Evolutionary conservation across 177 flowering plant species (phyloP), one percentile per base, ranked within the genome.

Genomic region (Vitis hybrid): DNA sequence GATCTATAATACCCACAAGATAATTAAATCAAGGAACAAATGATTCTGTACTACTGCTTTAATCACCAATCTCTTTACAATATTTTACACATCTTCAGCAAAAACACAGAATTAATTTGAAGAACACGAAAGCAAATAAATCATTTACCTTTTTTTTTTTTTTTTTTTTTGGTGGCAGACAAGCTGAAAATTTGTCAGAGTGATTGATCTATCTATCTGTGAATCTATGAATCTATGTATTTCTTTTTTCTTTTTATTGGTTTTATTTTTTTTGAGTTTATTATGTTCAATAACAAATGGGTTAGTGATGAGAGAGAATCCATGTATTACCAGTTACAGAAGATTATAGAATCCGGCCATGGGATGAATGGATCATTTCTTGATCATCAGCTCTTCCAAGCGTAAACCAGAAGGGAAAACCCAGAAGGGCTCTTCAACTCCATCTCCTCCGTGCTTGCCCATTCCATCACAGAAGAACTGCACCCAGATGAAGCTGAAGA

Each of bases 391-490:
- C 72, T 81, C 75, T 74, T 90, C 92, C 96, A 88, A 66, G 94
- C 94, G 70, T 92, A 89, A 60, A 92, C 85, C 51, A 89, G 73
- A 68, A 92, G 66, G 27, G 94, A 88, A 76, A 90, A 92, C 7
- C 90, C 96, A 70, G 68, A 52, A 6, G 81, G 82, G 6, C 78
- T 70, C 56, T 75, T 77, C 65, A 87, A 61, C 68, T 88, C 91
- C 21, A 48, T 78, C 57, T 90, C 92, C 74, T 90, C 96, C 72
- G 62, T 62, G 72, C 84, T 89, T 0, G 85, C 86, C 97, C 97
- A 92, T 30, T 92, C 94, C 88, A 91, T 71, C 11, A 92, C 91
- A 0, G 95, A 89, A 3, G 88, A 86, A 61, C 88, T 80, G 24
- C 87, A 73, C 0, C 77, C 84, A 0, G 89, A 87, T 2, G 89